Conservation (phyloP, 805 yeast genomes). For the Ogataea ramenticola region DNA sequence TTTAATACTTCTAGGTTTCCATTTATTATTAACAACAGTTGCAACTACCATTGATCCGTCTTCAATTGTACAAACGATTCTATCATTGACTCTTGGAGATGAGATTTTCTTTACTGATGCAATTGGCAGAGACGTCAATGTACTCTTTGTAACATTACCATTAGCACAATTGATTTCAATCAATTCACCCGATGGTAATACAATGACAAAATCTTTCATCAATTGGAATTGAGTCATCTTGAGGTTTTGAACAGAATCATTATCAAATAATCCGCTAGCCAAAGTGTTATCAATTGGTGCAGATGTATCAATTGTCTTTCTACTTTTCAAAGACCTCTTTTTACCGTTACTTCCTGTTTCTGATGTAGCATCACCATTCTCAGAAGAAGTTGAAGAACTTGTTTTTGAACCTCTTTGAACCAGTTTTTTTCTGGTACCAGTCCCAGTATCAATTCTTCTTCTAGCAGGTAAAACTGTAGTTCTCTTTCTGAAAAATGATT, state of each 20-base stretch:
- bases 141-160: slow-evolving; percentile 33
- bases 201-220: slow-evolving; percentile 44
- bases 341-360: background rate
- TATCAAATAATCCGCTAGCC: background rate
- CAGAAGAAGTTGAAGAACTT: background rate
- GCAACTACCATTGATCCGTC: slow-evolving; percentile 51
- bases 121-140: slow-evolving; percentile 28
- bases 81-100: slow-evolving; percentile 71
- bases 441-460: slow-evolving; percentile 11
- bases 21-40: slow-evolving; percentile 55
- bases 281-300: background rate
- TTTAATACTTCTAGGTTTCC: slow-evolving; percentile 50
- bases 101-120: slow-evolving; percentile 46
- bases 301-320: background rate
- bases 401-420: background rate
- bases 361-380: background rate
- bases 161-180: slow-evolving; percentile 41
- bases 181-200: slow-evolving; percentile 44
- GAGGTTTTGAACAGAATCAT: background rate
- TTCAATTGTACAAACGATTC: slow-evolving; percentile 49
- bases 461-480: slow-evolving; percentile 31
- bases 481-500: slow-evolving; percentile 52
- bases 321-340: background rate
- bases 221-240: background rate
- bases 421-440: background rate